Evolutionary conservation across 2,329 filamentous ascomycete genomes (phyloP), one percentile per base, ranked within the genome.

Genomic region (Colletotrichum higginsianum): DNA sequence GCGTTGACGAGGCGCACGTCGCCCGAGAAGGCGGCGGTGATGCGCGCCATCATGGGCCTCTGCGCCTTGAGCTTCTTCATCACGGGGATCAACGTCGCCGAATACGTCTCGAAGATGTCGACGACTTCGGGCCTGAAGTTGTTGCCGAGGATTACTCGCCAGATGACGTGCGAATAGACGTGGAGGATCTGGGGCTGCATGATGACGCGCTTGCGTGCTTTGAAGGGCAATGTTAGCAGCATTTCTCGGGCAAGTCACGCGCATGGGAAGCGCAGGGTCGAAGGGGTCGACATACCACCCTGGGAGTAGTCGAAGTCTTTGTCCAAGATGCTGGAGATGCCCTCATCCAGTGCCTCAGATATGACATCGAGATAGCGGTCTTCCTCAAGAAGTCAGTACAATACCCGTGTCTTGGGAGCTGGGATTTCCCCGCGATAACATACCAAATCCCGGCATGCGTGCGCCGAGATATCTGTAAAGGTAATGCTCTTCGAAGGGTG

Each of bases 61-160:
- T 68, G 65, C 15, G 68, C 68, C 23, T 71, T 71, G 46, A 71
- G 58, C 18, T 38, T 38, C 21, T 71, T 71, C 68, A 68, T 68
- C 1, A 55, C 58, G 26, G 68, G 65, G n/a, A 71, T 68, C 9
- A 71, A 52, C 13, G 53, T 71, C 15, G 68, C 58, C 2, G 65
- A 68, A 18, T 71, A 71, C 46, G 21, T 62, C 13, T 68, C 65
- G 12, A 71, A 71, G 6, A 71, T 68, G 2, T 58, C 46, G 1
- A 68, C 65, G 6, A 68, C 53, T 12, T 68, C 58, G 5, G 65
- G 12, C 11, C 30, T 71, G 46, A 68, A 71, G 21, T 21, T 26
- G 8, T 60, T 9, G 8, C 68, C 58, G 3, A 71, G 26, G 3
- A 71, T 63, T 30, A 71, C 68, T 2, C 65, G 50, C 68, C 65